phyloP scores from a whole-genome alignment of 2,329 filamentous ascomycete species.

The Parafenestella ontariensis region DNA sequence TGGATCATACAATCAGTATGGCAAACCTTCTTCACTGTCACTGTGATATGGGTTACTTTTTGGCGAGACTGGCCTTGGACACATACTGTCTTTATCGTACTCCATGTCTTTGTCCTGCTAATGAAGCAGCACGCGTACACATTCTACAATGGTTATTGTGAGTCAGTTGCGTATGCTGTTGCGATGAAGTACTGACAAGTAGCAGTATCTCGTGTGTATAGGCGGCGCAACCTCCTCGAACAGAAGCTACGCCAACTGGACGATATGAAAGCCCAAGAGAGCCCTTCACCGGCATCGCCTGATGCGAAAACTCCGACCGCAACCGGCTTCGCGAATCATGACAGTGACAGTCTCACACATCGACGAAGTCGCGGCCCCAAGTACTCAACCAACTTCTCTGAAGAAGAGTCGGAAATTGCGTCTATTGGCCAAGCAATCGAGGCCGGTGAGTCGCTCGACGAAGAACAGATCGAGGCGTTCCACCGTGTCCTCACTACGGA shows the following conservation, averaged over 20 bases:
- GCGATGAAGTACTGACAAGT: not conserved
- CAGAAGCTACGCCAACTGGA: slow-evolving; percentile 66
- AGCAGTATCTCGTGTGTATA: slow-evolving; percentile 57
- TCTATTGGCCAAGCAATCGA: slow-evolving; percentile 68
- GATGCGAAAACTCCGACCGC: slow-evolving; percentile 7
- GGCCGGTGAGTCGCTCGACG: slow-evolving; percentile 65
- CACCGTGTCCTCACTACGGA: slow-evolving; percentile 71
- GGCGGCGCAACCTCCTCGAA: slow-evolving; percentile 54
- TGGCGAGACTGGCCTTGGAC: slow-evolving; percentile 83
- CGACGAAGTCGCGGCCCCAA: slow-evolving; percentile 48
- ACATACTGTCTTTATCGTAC: slow-evolving; percentile 77
- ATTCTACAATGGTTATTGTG: slow-evolving; percentile 76
- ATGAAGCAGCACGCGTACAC: slow-evolving; percentile 87
- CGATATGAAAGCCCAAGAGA: slow-evolving; percentile 56
- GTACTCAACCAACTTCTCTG: slow-evolving; percentile 52
- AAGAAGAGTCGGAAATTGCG: slow-evolving; percentile 64
- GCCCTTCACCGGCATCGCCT: slow-evolving; percentile 38
- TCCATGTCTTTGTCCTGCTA: slow-evolving; percentile 76
- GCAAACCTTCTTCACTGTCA: slow-evolving; percentile 70
- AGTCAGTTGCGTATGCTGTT: slow-evolving; percentile 15
- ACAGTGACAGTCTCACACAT: slow-evolving; percentile 8
- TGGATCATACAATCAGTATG: slow-evolving; percentile 80
- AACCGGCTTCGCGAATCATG: slow-evolving; percentile 22
- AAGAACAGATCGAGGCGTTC: slow-evolving; percentile 69
- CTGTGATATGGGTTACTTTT: slow-evolving; percentile 70